Evolutionary conservation across 257 asterid genomes (phyloP), one percentile per base, ranked within the genome.

Genomic region (Ajuga chamaepitys): DNA sequence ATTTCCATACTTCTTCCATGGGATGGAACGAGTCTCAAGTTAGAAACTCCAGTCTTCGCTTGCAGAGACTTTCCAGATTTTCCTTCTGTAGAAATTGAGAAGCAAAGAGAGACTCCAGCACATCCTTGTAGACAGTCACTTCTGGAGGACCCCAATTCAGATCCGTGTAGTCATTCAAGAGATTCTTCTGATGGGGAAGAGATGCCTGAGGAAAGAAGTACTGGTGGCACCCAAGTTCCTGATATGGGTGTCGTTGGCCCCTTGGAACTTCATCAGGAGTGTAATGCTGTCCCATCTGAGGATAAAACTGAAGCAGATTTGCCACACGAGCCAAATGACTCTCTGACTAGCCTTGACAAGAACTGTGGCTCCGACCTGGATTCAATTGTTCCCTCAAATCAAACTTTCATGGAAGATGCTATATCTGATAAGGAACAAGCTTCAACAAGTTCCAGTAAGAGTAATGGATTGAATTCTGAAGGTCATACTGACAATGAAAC

Each of bases 391-490:
- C 70, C 70, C 58, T 55, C 67, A 41, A 73, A 45, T 66, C 66
- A 53, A 25, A 63, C 60, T 73, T 46, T 45, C 54, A 35, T 37
- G 24, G 66, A 71, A 53, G 80, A 67, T 56, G 38, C 18, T 47
- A 42, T 34, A 57, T 59, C 75, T 50, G 81, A 78, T 34, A 73
- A 60, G 74, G 78, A 59, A 70, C 74, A 73, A 73, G 59, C 64
- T 60, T 62, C 74, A 54, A 34, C 66, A 20, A 71, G 63, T 68
- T 54, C 68, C 25, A 64, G 54, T 37, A 58, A 13, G 58, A 64
- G 46, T 62, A 71, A 70, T 58, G 70, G 53, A 75, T 64, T 68
- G 62, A 48, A 65, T 47, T 28, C 58, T 50, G 72, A 20, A 50
- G 63, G 50, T 68, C 80, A 71, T 7, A 41, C 64, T 62, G 79